A percentile compares a stretch with the other conserved stretches of the same genome.
phyloP scores from a whole-genome alignment of 2,329 filamentous ascomycete species.

The Talaromyces rugulosus region DNA sequence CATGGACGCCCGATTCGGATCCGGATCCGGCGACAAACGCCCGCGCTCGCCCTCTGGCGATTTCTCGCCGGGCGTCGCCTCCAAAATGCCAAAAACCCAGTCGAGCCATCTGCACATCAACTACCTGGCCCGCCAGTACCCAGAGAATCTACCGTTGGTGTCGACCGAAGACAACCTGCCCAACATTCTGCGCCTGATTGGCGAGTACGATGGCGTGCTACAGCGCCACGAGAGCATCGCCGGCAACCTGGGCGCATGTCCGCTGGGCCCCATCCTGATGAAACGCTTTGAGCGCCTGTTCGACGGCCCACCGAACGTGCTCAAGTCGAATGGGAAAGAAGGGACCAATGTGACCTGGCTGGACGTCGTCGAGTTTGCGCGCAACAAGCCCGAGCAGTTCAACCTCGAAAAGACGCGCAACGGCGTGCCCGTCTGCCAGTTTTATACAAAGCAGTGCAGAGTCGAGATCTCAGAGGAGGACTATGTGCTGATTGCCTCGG shows the following conservation, averaged over 20 bases:
- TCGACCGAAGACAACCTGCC: conserved; percentile 66
- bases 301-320: conserved; percentile 69
- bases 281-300: conserved; percentile 84
- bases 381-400: conserved; percentile 74
- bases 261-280: conserved; percentile 75
- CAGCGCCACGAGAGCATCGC: conserved; percentile 84
- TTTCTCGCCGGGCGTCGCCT: conserved; percentile 28
- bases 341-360: conserved; percentile 69
- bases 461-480: conserved; percentile 88
- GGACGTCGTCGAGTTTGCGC: conserved; percentile 80
- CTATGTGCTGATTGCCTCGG: conserved; percentile 76
- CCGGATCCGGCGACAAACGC: conserved; percentile 40
- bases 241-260: conserved; percentile 76
- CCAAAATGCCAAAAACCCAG: conserved; percentile 52
- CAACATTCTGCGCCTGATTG: conserved; percentile 67
- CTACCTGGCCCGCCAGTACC: conserved; percentile 61
- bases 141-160: conserved; percentile 59
- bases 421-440: conserved; percentile 70
- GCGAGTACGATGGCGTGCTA: conserved; percentile 79
- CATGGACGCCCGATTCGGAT: conserved; percentile 19
- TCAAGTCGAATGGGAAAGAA: conserved; percentile 59
- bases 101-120: conserved; percentile 63
- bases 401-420: conserved; percentile 65
- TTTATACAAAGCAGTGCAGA: conserved; percentile 73
- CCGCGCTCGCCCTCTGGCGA: conserved; percentile 43